Evolutionary conservation across 2,329 filamentous ascomycete genomes (phyloP).

Genomic region (Neoscytalidium dimidiatum): DNA sequence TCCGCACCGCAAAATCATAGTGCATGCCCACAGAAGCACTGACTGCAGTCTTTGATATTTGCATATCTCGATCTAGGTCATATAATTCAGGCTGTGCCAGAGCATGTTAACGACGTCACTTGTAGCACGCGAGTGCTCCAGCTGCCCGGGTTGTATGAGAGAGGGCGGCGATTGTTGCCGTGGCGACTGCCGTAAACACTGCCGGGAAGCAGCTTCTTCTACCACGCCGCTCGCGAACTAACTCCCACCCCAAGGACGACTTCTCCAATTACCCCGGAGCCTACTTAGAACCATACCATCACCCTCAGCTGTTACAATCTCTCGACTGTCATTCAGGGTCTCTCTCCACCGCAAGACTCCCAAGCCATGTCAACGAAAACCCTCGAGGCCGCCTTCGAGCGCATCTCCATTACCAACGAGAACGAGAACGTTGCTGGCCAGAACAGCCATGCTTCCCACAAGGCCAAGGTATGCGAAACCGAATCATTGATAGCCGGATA

Average conservation of each 20-base stretch:
- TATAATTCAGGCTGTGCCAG: neutral
- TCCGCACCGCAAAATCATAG: neutral
- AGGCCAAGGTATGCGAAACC: constrained; percentile 67
- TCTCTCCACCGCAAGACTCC: constrained; percentile 1
- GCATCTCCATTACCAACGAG: constrained; percentile 86
- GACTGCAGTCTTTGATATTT: neutral
- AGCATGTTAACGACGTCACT: neutral
- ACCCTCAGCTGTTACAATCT: neutral
- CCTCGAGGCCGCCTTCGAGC: constrained; percentile 86
- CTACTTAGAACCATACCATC: neutral
- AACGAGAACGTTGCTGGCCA: constrained; percentile 64
- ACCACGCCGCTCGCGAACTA: neutral
- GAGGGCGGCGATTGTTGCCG: constrained; percentile 13
- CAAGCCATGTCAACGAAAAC: constrained; percentile 68
- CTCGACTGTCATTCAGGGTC: neutral
- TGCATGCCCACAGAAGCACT: neutral
- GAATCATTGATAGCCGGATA: neutral
- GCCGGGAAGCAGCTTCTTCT: constrained; percentile 6
- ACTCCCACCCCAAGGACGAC: constrained; percentile 18
- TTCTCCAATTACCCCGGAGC: constrained; percentile 11
- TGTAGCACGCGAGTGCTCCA: neutral
- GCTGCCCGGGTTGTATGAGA: too few species aligned
- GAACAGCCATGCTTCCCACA: constrained; percentile 58
- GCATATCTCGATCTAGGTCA: neutral
- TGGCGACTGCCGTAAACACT: constrained; percentile 19